These are phyloP conservation scores for Exophiala alcalophila DNA, from an alignment of 2,329 filamentous ascomycete genomes.

Conservation along the genomic window DNA sequence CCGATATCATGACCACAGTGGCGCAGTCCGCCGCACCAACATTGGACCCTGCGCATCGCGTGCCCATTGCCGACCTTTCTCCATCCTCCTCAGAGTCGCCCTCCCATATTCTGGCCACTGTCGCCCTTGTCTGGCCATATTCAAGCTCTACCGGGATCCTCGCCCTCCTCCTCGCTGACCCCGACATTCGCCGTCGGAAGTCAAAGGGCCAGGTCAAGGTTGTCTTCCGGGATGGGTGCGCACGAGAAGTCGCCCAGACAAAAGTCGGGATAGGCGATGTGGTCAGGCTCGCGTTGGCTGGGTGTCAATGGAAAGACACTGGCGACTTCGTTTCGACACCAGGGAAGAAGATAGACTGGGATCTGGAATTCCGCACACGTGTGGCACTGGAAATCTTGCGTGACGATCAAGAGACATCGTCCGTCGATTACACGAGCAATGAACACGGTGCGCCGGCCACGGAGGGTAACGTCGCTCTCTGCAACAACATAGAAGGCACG, in stretches of 20 bases:
- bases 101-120: conserved; percentile 60
- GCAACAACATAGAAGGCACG: not conserved
- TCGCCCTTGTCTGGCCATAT: conserved; percentile 90
- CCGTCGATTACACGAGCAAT: conserved; percentile 14
- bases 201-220: conserved; percentile 77
- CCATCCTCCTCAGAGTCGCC: conserved; percentile 34
- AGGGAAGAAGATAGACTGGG: conserved; percentile 57
- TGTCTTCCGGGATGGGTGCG: conserved; percentile 68
- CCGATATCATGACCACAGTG: conserved; percentile 22
- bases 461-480: not conserved
- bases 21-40: conserved; percentile 4
- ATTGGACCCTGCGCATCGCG: conserved; percentile 11
- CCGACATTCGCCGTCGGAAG: conserved; percentile 75
- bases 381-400: conserved; percentile 12
- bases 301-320: conserved; percentile 61
- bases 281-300: conserved; percentile 65
- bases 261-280: conserved; percentile 76
- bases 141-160: conserved; percentile 71
- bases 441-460: conserved; percentile 2
- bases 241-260: conserved; percentile 64
- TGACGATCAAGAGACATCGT: conserved; percentile 3
- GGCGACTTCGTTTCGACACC: conserved; percentile 53
- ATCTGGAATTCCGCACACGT: conserved; percentile 47
- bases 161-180: conserved; percentile 78
- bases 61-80: conserved; percentile 41